Base-by-base conservation (phyloP, 768 basidiomycete genomes). In the Phlegmacium glaucopus region DNA sequence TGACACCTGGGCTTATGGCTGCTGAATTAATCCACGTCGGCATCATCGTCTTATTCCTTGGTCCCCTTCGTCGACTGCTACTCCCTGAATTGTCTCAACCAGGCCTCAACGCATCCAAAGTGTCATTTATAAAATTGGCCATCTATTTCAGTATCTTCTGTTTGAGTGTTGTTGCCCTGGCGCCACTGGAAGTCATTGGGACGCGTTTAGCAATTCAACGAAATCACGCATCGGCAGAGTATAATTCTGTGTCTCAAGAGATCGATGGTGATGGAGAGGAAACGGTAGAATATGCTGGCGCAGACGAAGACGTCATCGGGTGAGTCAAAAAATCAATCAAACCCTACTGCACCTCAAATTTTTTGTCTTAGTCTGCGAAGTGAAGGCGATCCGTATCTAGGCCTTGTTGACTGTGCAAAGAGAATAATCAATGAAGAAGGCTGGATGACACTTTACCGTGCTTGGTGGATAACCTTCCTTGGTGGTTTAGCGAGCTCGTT, bases 271-370 rank as follows among this genome's bases (percentile, higher is more conserved):
- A 86, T 55, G 70, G 68, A 3, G 78, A 87, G 48, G 77, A 80
- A 39, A 67, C 69, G 1, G 64, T 69, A 5, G 86, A 88, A 53
- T 92, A 81, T 55, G 72, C 79, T 18, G 86, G 84, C 12, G 65
- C 71, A 5, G 82, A 86, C 22, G 90, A 93, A 58, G 90, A 93
- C 54, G 90, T 93, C 13, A 90, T 93, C 52, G 89, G 88, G 87
- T 87, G 54, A 42, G 82, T 57, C 22, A 61, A 15, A 3, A 22
- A 30, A 22, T 36, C 45, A 29, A 39, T 26, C 42, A 45, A 30
- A 39, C 15, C 17, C 34, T 27, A 32, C 3, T 18, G 22, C 25
- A 39, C 25, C 18, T 57, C 41, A 57, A 18, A 51, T 39, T 34
- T 47, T 7, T 8, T 25, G 43, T 35, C 45, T 11, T 46, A 89